Base-by-base conservation (phyloP, 371 early-diverging fungal species). In the Fennellomyces sp. region DNA sequence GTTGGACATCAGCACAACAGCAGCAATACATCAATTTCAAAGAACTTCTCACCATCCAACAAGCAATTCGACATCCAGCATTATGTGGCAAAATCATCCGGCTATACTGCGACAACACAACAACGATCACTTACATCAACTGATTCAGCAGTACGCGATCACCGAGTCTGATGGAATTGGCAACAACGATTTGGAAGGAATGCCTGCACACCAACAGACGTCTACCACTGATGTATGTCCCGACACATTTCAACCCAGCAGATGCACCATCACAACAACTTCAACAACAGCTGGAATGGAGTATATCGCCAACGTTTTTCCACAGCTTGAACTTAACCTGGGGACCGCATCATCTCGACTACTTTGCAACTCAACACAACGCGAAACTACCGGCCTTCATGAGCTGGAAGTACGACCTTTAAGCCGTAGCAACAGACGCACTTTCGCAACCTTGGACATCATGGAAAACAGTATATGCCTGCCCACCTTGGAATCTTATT, bases 161-260 rank as follows among this genome's bases (percentile, higher is more conserved):
- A 35, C 33, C 33, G 3, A 3, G 17, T 11, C 11, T 52, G 30
- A 52, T 52, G 53, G 15, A 31, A 17, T 15, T 52, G 19, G 53
- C 53, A 6, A 36, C 12, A 1, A 15, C n/a, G 10, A 52, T 52
- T 3, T 52, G 53, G 53, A 36, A 52, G 23, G 30, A 35, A 10
- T 52, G 53, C 23, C 21, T 52, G 23, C 4, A 30, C 7, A 52
- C 53, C 21, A 36, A 36, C 19, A 52, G 35, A 19, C 53, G 36
- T 21, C 35, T 69, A 15, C 56, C 56, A 15, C 56, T 64, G 26
- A 62, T 60, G 15, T 75, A 67, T 30, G 53, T 75, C 0, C 66
- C 75, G 0, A 66, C 69, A n/a, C 41, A 56, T 1, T 56, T 65
- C 66, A 68, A 69, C 39, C 75, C 66, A 33, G 75, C 69, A 7